Evolutionary conservation across 2,329 filamentous ascomycete genomes (phyloP).

Genomic region (Dactylonectria estremocensis): DNA sequence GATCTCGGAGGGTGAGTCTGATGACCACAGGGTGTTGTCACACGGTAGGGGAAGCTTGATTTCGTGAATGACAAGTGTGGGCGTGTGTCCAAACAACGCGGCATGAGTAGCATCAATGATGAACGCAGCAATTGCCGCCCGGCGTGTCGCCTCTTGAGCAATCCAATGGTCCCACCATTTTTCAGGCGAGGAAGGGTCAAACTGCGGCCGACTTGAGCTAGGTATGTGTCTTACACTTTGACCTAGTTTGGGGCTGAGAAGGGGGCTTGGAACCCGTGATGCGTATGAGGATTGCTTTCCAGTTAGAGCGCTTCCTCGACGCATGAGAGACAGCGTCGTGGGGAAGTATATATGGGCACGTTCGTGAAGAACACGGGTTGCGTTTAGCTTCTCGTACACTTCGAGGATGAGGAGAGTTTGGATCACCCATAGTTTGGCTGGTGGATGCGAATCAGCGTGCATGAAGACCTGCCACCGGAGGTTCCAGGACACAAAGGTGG

Average conservation of each 20-base stretch:
- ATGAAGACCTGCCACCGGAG: slow-evolving; percentile 49
- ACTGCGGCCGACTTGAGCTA: slow-evolving; percentile 31
- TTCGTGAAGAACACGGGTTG: slow-evolving; percentile 47
- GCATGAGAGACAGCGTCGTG: slow-evolving; percentile 48
- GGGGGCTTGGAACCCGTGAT: slow-evolving; percentile 44
- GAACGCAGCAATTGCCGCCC: slow-evolving; percentile 47
- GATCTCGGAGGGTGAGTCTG: slow-evolving; percentile 48
- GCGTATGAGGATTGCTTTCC: slow-evolving; percentile 48
- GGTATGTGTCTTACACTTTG: slow-evolving; percentile 29
- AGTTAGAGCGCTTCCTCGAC: slow-evolving; percentile 47
- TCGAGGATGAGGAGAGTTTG: slow-evolving; percentile 47
- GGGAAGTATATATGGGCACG: slow-evolving; percentile 51
- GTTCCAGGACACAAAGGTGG: slow-evolving; percentile 49
- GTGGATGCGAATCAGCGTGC: slow-evolving; percentile 49
- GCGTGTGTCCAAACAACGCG: slow-evolving; percentile 49
- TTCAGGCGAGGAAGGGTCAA: slow-evolving; percentile 43
- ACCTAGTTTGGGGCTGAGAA: slow-evolving; percentile 43
- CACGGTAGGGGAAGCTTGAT: slow-evolving; percentile 49
- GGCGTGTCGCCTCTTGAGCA: slow-evolving; percentile 48
- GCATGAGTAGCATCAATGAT: slow-evolving; percentile 49
- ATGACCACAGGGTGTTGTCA: slow-evolving; percentile 49
- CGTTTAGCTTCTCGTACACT: slow-evolving; percentile 49
- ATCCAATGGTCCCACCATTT: slow-evolving; percentile 52
- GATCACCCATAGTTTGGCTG: slow-evolving; percentile 49
- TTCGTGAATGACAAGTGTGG: slow-evolving; percentile 48